A percentile compares a stretch with the other conserved stretches of the same genome.
phyloP scores from a whole-genome alignment of 495 filamentous ascomycete genomes.

The Penicillium chermesinum region DNA sequence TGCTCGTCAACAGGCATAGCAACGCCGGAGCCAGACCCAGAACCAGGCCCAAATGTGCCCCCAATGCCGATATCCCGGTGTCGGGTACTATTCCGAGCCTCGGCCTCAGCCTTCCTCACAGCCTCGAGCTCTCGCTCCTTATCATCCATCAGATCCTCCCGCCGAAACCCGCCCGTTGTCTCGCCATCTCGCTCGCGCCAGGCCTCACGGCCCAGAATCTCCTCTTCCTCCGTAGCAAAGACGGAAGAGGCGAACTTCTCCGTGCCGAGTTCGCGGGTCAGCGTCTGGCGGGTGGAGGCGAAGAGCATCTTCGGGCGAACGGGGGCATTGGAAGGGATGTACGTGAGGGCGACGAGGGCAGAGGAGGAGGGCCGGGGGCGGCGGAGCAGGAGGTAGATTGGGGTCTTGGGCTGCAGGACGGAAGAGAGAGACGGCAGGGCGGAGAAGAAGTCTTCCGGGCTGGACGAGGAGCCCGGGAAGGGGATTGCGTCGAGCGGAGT shows the following conservation, averaged over 20 bases:
- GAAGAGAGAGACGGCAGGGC: constrained; percentile 59
- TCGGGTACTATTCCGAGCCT: constrained; percentile 66
- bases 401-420: constrained; percentile 65
- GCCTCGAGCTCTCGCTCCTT: constrained; percentile 76
- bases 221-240: constrained; percentile 68
- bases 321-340: constrained; percentile 82
- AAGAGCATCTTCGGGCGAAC: constrained; percentile 97
- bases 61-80: constrained; percentile 49
- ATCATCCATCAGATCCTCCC: constrained; percentile 73
- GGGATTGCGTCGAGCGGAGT: constrained; percentile 57
- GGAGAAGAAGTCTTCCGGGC: constrained; percentile 52
- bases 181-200: constrained; percentile 75
- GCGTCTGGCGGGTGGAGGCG: constrained; percentile 77
- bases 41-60: constrained; percentile 54
- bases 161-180: constrained; percentile 23
- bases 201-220: constrained; percentile 58
- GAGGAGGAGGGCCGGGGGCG: constrained; percentile 47
- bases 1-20: constrained; percentile 64
- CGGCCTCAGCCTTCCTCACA: constrained; percentile 75
- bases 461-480: constrained; percentile 41
- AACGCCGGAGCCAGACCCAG: constrained; percentile 51
- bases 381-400: constrained; percentile 82
- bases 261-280: constrained; percentile 79
- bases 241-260: constrained; percentile 84
- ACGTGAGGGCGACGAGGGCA: constrained; percentile 71